Conservation (phyloP, 345 rosid species). For the Kandelia obovata region DNA sequence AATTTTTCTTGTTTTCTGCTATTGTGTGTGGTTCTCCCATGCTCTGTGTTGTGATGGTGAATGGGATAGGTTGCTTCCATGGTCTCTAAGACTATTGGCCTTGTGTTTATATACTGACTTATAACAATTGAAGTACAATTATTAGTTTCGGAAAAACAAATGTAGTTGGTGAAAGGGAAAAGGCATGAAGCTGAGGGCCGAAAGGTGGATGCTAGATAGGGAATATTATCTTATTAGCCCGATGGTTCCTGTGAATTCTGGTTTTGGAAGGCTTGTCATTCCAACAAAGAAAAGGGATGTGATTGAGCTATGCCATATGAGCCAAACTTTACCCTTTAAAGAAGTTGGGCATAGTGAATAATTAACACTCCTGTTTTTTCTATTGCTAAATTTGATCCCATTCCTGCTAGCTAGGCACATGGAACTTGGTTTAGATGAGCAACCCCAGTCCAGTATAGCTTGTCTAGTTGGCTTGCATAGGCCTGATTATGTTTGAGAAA, state of each 20-base stretch:
- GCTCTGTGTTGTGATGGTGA: too few relatives aligned
- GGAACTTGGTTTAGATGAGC: background rate
- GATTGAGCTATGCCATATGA: background rate
- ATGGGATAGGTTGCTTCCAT: too few relatives aligned
- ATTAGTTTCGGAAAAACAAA: too few relatives aligned
- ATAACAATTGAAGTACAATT: too few relatives aligned
- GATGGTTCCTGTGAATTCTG: background rate
- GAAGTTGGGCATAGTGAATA: too few relatives aligned
- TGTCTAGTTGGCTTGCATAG: background rate
- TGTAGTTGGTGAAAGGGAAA: too few relatives aligned
- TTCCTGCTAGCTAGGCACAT: slow-evolving; percentile 5
- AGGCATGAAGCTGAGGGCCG: too few relatives aligned
- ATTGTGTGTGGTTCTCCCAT: too few relatives aligned
- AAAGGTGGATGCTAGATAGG: too few relatives aligned
- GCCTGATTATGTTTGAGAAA: background rate
- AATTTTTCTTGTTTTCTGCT: background rate
- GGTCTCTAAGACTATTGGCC: too few relatives aligned
- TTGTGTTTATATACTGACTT: too few relatives aligned
- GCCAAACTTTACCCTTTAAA: too few relatives aligned
- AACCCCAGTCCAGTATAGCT: background rate
- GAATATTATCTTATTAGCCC: background rate
- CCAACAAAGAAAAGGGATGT: background rate
- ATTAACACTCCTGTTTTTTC: background rate
- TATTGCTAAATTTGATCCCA: background rate
- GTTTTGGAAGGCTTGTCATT: background rate